Conservation (phyloP, 1,284 basidiomycete genomes). For the Ceratobasidium sp. region DNA sequence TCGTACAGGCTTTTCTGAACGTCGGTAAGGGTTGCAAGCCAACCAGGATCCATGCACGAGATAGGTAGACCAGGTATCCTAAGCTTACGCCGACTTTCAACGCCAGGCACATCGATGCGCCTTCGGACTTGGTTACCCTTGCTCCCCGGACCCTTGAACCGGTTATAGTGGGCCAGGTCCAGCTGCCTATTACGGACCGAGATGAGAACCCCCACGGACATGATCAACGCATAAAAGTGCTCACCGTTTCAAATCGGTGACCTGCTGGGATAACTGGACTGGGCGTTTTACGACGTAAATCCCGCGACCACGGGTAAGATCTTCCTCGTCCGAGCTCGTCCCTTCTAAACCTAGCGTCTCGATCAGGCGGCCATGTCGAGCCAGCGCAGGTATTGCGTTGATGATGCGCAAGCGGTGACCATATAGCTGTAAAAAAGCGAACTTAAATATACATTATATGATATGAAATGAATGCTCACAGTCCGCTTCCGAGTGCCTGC, state of each 20-base stretch:
- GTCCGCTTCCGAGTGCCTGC: slow-evolving; percentile 7
- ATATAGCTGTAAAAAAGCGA: background rate
- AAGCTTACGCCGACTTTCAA: background rate
- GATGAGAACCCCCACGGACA: background rate
- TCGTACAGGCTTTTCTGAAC: background rate
- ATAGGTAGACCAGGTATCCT: background rate
- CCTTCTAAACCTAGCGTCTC: slow-evolving; percentile 11
- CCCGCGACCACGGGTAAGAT: background rate
- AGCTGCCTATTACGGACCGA: background rate
- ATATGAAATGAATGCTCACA: background rate
- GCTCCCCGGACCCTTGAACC: background rate
- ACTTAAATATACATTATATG: background rate
- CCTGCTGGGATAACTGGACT: background rate
- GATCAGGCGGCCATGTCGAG: background rate
- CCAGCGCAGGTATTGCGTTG: background rate
- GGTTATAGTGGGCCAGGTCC: background rate
- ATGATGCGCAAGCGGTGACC: slow-evolving; percentile 5
- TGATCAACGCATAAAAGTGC: background rate
- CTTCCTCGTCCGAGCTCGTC: slow-evolving; percentile 12
- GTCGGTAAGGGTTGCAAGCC: slow-evolving; percentile 14
- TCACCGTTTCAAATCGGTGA: slow-evolving; percentile 7
- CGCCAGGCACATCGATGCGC: background rate
- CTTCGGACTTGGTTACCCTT: background rate
- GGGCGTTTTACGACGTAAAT: background rate
- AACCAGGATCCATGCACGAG: background rate